Conservation (phyloP, 768 basidiomycete species). For the Tylopilus cervinicoccineus region DNA sequence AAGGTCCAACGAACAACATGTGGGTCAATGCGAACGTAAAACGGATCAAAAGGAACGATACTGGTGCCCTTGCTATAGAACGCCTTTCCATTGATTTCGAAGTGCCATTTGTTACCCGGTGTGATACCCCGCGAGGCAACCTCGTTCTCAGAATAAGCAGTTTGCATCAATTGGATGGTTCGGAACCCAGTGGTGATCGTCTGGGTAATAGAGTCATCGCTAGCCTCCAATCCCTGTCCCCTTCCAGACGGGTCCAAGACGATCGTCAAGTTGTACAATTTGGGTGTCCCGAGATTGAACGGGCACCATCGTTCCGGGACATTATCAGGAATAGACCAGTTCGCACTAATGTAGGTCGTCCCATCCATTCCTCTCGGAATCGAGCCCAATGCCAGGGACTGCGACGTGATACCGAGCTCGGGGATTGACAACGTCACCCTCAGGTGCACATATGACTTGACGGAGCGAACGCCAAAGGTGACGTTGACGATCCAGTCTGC, state of each 20-base stretch:
- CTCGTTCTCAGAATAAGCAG: constrained; percentile 43
- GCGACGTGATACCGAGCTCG: constrained; percentile 42
- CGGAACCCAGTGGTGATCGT: constrained; percentile 52
- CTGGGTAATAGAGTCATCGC: constrained; percentile 31
- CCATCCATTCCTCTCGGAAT: constrained; percentile 20
- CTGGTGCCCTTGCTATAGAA: constrained; percentile 56
- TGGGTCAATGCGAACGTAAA: constrained; percentile 48
- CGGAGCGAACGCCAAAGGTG: constrained; percentile 46
- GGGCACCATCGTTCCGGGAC: constrained; percentile 53
- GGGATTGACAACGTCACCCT: constrained; percentile 42
- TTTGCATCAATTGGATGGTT: constrained; percentile 52
- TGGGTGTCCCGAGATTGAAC: constrained; percentile 51
- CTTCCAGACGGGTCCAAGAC: constrained; percentile 30
- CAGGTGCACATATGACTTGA: constrained; percentile 31
- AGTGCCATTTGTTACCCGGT: constrained; percentile 60
- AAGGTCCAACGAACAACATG: constrained; percentile 53
- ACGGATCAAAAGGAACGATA: constrained; percentile 59
- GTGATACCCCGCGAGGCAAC: constrained; percentile 45
- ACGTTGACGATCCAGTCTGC: constrained; percentile 57
- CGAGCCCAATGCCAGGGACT: constrained; percentile 20
- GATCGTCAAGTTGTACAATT: constrained; percentile 49
- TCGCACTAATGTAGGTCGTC: constrained; percentile 40
- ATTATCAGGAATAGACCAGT: constrained; percentile 44
- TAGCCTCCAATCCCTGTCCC: not conserved
- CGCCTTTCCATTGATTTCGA: constrained; percentile 52